A percentile compares a stretch with the other conserved stretches of the same genome.
Evolutionary conservation across 306 rosid genomes (phyloP).

Genomic region (Dryas octopetala): DNA sequence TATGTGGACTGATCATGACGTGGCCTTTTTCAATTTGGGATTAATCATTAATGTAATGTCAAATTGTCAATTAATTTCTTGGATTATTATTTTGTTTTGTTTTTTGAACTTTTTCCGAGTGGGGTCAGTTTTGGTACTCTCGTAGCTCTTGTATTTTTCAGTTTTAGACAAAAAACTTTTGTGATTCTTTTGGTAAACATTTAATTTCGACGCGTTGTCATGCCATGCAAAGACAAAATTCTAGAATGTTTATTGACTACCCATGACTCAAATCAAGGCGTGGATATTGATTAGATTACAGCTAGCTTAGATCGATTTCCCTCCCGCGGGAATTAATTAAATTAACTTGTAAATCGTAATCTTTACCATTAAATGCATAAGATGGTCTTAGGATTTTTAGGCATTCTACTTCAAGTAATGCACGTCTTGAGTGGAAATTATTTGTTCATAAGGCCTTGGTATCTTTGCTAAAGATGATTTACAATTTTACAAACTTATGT

Average conservation of each 20-base stretch:
- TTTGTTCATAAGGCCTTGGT: no score
- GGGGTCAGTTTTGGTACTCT: constrained; percentile 18
- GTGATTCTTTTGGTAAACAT: constrained; percentile 3
- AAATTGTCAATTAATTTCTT: neutral
- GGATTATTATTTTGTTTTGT: neutral
- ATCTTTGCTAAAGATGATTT: no score
- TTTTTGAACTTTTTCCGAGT: neutral
- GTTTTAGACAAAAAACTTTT: constrained; percentile 17
- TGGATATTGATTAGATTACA: constrained; percentile 6
- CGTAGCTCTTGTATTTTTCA: constrained; percentile 27
- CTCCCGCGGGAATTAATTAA: neutral
- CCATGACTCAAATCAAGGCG: neutral
- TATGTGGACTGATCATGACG: neutral
- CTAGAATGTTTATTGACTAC: constrained; percentile 25
- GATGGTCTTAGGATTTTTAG: neutral
- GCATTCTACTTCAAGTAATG: neutral
- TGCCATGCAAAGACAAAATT: constrained; percentile 21
- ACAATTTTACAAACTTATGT: no score
- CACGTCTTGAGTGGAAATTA: no score
- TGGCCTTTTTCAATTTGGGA: neutral
- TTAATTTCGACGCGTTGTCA: constrained; percentile 5
- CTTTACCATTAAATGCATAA: neutral
- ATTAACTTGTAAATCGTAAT: neutral
- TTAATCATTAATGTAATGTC: neutral
- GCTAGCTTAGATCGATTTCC: constrained; percentile 5